Evolutionary conservation across 768 basidiomycete species (phyloP).

Genomic region (Hypsizygus marmoreus): DNA sequence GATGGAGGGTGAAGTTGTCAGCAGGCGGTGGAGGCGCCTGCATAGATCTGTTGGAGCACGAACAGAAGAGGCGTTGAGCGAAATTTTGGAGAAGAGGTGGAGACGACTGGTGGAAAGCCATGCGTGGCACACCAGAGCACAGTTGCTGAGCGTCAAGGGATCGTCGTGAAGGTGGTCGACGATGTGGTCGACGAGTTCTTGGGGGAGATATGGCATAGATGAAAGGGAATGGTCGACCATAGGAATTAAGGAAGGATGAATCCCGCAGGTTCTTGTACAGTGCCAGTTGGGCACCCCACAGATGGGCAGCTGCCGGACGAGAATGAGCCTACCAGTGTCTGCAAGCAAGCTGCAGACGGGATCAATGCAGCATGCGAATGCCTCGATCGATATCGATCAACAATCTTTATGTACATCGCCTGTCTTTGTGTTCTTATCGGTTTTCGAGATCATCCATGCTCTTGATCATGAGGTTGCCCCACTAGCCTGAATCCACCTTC

Average conservation of each 20-base stretch:
- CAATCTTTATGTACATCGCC: constrained; percentile 16
- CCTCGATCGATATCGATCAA: constrained; percentile 21
- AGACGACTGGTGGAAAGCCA: constrained; percentile 41
- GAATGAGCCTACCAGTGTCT: constrained; percentile 9
- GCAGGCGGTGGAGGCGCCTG: constrained; percentile 34
- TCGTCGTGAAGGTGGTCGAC: constrained; percentile 46
- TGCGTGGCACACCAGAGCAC: constrained; percentile 37
- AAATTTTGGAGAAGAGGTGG: constrained; percentile 42
- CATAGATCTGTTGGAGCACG: constrained; percentile 31
- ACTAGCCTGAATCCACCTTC: not conserved
- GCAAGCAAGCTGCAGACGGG: constrained; percentile 17
- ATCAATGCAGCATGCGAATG: constrained; percentile 19
- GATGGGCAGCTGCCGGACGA: constrained; percentile 5
- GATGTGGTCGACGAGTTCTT: constrained; percentile 50
- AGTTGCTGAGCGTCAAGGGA: constrained; percentile 27
- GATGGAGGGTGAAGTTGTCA: constrained; percentile 34
- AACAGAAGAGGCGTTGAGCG: constrained; percentile 27
- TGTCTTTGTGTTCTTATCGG: constrained; percentile 17
- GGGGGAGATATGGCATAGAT: constrained; percentile 33
- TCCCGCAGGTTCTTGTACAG: constrained; percentile 17
- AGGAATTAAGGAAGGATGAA: constrained; percentile 7
- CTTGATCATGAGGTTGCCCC: constrained; percentile 16
- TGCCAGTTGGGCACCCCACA: constrained; percentile 9
- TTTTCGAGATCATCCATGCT: constrained; percentile 16
- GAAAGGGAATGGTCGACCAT: constrained; percentile 12